Evolutionary conservation across 2,329 filamentous ascomycete species (phyloP).

Genomic region (Xylogone sp.): DNA sequence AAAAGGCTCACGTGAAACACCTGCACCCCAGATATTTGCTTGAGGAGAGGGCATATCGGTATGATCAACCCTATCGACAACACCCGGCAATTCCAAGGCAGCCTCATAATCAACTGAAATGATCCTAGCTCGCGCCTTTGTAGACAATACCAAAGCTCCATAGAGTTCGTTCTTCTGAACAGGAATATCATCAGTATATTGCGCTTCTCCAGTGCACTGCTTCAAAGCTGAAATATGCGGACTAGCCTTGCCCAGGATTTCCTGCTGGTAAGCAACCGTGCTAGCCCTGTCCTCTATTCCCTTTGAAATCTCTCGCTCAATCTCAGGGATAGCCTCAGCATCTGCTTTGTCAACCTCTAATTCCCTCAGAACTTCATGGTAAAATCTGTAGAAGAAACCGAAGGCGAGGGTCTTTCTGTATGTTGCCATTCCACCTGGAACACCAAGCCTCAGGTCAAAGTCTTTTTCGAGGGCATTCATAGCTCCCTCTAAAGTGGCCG

Average conservation of each 20-base stretch:
- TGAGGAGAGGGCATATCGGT: slow-evolving; percentile 72
- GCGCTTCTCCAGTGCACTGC: slow-evolving; percentile 88
- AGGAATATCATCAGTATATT: slow-evolving; percentile 95
- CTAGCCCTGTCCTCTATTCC: slow-evolving; percentile 76
- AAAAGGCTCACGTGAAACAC: slow-evolving; percentile 77
- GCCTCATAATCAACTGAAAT: slow-evolving; percentile 69
- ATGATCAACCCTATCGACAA: slow-evolving; percentile 80
- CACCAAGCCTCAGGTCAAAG: slow-evolving; percentile 84
- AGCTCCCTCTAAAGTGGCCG: slow-evolving; percentile 78
- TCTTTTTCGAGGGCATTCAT: slow-evolving; percentile 89
- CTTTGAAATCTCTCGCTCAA: slow-evolving; percentile 77
- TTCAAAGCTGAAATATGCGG: slow-evolving; percentile 89
- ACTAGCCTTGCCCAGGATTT: slow-evolving; percentile 78
- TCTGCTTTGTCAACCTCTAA: slow-evolving; percentile 53
- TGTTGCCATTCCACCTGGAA: slow-evolving; percentile 96
- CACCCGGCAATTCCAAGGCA: slow-evolving; percentile 81
- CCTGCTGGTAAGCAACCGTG: slow-evolving; percentile 74
- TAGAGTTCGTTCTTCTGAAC: slow-evolving; percentile 83
- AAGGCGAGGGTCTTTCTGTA: slow-evolving; percentile 88
- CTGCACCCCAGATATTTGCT: slow-evolving; percentile 91
- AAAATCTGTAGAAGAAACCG: slow-evolving; percentile 96
- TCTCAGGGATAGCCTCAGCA: slow-evolving; percentile 73
- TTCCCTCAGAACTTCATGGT: slow-evolving; percentile 75
- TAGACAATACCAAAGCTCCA: slow-evolving; percentile 82
- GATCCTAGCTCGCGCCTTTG: slow-evolving; percentile 84